A percentile compares a stretch with the other conserved stretches of the same genome.
Conservation (phyloP, 1,284 basidiomycete genomes). For the Rhodofomes roseus region DNA sequence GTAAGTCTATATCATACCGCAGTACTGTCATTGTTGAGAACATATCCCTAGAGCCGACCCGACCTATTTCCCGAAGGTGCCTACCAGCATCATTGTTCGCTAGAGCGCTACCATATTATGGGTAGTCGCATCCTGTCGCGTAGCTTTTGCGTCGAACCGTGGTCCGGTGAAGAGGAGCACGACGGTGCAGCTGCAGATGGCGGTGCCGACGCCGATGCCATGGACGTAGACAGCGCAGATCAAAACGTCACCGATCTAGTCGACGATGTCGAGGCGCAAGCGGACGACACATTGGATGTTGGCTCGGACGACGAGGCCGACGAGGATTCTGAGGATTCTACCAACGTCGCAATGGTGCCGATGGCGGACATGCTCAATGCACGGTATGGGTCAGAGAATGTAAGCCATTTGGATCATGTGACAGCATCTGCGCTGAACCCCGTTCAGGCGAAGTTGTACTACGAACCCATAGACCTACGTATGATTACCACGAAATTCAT, state of each 20-base stretch:
- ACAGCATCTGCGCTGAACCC: not conserved
- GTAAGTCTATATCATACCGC: slow-evolving; percentile 37
- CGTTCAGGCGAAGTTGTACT: slow-evolving; percentile 77
- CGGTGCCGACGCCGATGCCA: slow-evolving; percentile 7
- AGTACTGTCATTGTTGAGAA: not conserved
- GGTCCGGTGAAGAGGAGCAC: slow-evolving; percentile 34
- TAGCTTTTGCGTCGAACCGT: slow-evolving; percentile 77
- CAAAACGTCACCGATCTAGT: not conserved
- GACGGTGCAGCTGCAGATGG: slow-evolving; percentile 7
- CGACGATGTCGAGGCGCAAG: not conserved
- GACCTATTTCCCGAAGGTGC: slow-evolving; percentile 63
- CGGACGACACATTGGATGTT: not conserved
- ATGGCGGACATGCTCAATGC: slow-evolving; percentile 97
- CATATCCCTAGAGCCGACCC: slow-evolving; percentile 50
- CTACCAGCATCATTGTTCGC: slow-evolving; percentile 54
- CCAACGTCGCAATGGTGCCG: slow-evolving; percentile 90
- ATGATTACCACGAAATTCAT: slow-evolving; percentile 85
- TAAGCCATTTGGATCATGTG: slow-evolving; percentile 32
- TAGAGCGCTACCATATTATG: slow-evolving; percentile 84
- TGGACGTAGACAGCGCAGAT: slow-evolving; percentile 10
- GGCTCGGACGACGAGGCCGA: not conserved
- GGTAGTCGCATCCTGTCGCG: slow-evolving; percentile 93
- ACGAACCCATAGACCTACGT: slow-evolving; percentile 67
- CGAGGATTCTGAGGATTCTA: slow-evolving; percentile 47
- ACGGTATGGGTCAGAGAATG: slow-evolving; percentile 83